These are phyloP conservation scores for Senna siamea DNA, from an alignment of 306 rosid genomes.

Conservation along the genomic window DNA sequence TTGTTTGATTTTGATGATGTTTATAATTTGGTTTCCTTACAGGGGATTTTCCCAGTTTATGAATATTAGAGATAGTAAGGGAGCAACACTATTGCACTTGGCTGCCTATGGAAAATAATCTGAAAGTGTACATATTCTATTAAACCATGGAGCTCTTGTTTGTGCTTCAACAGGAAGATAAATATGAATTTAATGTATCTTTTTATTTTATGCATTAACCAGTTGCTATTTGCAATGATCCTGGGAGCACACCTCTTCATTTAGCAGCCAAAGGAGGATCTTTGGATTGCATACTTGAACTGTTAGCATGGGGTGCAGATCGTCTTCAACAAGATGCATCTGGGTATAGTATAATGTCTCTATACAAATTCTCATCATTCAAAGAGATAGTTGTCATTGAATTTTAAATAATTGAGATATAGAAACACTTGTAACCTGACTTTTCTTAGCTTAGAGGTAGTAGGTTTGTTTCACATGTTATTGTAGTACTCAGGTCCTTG, in stretches of 20 bases:
- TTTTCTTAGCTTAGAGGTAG: background rate
- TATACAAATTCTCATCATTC: slow-evolving; percentile 4
- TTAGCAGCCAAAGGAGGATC: slow-evolving; percentile 94
- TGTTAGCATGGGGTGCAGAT: slow-evolving; percentile 93
- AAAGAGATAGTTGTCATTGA: background rate
- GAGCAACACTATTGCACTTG: slow-evolving; percentile 90
- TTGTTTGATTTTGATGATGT: background rate
- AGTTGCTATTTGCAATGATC: slow-evolving; percentile 62
- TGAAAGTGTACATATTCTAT: slow-evolving; percentile 73
- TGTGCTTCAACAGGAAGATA: slow-evolving; percentile 82
- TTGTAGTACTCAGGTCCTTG: slow-evolving; percentile 51
- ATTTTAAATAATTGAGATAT: slow-evolving; percentile 2
- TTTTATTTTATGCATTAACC: slow-evolving; percentile 34
- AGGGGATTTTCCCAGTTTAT: slow-evolving; percentile 95
- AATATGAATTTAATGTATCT: background rate
- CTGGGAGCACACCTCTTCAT: slow-evolving; percentile 91
- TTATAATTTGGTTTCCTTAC: slow-evolving; percentile 1
- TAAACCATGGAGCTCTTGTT: slow-evolving; percentile 85
- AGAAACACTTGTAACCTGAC: background rate
- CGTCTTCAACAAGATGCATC: slow-evolving; percentile 82
- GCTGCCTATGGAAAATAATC: slow-evolving; percentile 83
- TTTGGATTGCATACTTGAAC: slow-evolving; percentile 79
- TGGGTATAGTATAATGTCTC: slow-evolving; percentile 53
- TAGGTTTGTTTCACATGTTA: slow-evolving; percentile 5
- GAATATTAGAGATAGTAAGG: slow-evolving; percentile 82